A percentile compares a stretch with the other conserved stretches of the same genome.
These are phyloP conservation scores for Umbelopsis isabellina DNA, from an alignment of 192 early-diverging fungal species.

Conservation along the genomic window DNA sequence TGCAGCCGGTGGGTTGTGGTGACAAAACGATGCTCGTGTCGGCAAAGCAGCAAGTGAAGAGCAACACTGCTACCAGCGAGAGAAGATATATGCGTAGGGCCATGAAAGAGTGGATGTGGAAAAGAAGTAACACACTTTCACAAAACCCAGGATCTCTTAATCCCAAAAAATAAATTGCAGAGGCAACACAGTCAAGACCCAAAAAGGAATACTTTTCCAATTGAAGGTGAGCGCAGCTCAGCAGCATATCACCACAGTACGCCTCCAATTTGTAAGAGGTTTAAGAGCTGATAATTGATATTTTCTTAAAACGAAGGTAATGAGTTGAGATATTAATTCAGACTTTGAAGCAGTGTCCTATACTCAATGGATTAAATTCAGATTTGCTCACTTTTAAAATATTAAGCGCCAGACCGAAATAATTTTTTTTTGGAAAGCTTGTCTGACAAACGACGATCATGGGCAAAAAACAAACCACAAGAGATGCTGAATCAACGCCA, in stretches of 20 bases:
- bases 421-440: not conserved
- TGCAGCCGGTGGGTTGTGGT: not conserved
- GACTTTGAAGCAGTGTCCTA: too few relatives aligned
- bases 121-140: not conserved
- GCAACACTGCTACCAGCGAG: not conserved
- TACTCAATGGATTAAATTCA: too few relatives aligned
- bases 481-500: slow-evolving; percentile 17
- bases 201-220: slow-evolving; percentile 13
- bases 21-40: not conserved
- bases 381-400: too few relatives aligned
- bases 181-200: not conserved
- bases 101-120: not conserved
- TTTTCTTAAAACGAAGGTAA: too few relatives aligned
- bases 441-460: not conserved
- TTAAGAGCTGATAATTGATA: too few relatives aligned
- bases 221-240: not conserved
- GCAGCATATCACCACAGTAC: too few relatives aligned
- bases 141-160: not conserved
- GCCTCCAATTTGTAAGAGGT: too few relatives aligned
- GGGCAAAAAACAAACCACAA: slow-evolving; percentile 14
- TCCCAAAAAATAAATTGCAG: not conserved
- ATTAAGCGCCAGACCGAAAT: not conserved
- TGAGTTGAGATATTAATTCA: too few relatives aligned
- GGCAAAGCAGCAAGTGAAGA: not conserved
- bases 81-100: not conserved